phyloP scores from a whole-genome alignment of 768 basidiomycete genomes.

The Russula sp. region DNA sequence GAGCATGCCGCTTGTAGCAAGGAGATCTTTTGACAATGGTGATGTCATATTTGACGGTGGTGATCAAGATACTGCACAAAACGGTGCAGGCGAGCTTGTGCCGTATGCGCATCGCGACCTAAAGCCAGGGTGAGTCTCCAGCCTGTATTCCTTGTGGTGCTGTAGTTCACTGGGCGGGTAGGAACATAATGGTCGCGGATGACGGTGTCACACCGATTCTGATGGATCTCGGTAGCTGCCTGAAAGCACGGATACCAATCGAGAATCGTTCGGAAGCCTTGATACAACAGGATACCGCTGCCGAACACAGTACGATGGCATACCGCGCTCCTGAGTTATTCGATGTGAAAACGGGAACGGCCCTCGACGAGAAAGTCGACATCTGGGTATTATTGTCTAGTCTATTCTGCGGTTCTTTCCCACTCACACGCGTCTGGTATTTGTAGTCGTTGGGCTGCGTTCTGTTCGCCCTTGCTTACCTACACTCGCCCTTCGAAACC shows the following conservation, averaged over 20 bases:
- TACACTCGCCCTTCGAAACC: slow-evolving; percentile 95
- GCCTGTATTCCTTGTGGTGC: neutral
- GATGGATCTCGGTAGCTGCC: slow-evolving; percentile 96
- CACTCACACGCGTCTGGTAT: neutral
- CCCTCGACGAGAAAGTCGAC: slow-evolving; percentile 91
- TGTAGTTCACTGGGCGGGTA: slow-evolving; percentile 35
- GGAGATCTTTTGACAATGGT: slow-evolving; percentile 47
- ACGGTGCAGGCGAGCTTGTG: slow-evolving; percentile 48
- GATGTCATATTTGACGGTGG: slow-evolving; percentile 78
- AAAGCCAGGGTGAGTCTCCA: slow-evolving; percentile 78
- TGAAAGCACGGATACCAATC: slow-evolving; percentile 80
- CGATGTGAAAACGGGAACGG: slow-evolving; percentile 89
- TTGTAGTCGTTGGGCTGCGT: slow-evolving; percentile 91
- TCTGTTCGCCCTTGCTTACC: slow-evolving; percentile 90
- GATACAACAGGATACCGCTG: slow-evolving; percentile 93
- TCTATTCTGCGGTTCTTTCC: neutral
- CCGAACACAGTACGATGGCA: slow-evolving; percentile 98
- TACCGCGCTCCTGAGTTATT: slow-evolving; percentile 97
- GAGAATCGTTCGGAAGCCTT: slow-evolving; percentile 84
- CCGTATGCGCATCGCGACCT: slow-evolving; percentile 97
- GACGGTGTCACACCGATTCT: slow-evolving; percentile 81
- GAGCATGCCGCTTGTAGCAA: slow-evolving; percentile 59
- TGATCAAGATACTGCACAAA: slow-evolving; percentile 63
- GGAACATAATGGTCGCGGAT: slow-evolving; percentile 96
- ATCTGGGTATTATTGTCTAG: slow-evolving; percentile 69